Base-by-base conservation (phyloP, 148 eudicot genomes). In the Rhododendron simsii region DNA sequence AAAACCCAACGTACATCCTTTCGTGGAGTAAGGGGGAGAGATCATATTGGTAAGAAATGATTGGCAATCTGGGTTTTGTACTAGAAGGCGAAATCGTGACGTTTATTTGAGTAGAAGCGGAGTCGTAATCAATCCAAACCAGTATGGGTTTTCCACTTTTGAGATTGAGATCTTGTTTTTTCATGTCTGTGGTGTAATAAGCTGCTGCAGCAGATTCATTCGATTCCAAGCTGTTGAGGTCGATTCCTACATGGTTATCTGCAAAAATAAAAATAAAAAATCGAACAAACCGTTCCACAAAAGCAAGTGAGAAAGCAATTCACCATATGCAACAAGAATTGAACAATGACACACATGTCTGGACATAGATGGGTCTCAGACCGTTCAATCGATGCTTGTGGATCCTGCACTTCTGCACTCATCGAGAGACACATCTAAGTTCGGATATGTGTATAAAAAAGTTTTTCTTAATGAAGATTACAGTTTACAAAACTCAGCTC, bases 111-210 rank as follows among this genome's bases (percentile, higher is more conserved):
- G 39, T 86, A 1, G 44, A 21, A 21, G 3, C 11, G 3, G 88
- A 57, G 37, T 91, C 90, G 48, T 91, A 91, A 15, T 91, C 88
- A 4, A 91, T n/a, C 91, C 93, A 90, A 5, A 82, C 86, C 71
- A 78, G 41, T 7, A 91, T 81, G 0, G 90, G 79, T 2, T 84
- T 44, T 2, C 88, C 89, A 55, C 78, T 55, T 39, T 67, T 91
- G 50, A 91, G 82, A 26, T 26, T 85, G 10, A 91, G 45, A 10
- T 87, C 79, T 16, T 53, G 57, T 18, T 10, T 59, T 0, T 82
- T 57, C 44, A 50, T 39, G 15, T 86, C 78, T 0, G 67, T 26
- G 1, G 51, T 50, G 2, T 23, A 33, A 83, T 89, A 91, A 0
- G 82, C 87, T 2, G 91, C 90, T 2, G 89, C 3, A 3, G 16